phyloP scores from a whole-genome alignment of 768 basidiomycete genomes.

The Atractiella rhizophila region DNA sequence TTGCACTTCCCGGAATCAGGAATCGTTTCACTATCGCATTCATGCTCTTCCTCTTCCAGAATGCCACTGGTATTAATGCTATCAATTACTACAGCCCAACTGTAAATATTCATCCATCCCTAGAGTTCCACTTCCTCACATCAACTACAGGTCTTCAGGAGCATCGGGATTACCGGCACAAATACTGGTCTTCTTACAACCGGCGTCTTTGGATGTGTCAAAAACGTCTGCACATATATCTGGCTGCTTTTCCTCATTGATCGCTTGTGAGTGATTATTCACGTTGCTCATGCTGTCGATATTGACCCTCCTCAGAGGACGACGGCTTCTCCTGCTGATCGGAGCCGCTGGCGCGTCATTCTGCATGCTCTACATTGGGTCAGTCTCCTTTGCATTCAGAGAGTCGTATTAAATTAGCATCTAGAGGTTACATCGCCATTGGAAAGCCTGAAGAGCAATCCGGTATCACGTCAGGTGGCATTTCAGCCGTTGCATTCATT shows the following conservation, averaged over 20 bases:
- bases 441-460: too few species aligned
- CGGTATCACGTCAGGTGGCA: too few species aligned
- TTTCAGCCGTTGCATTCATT: conserved; percentile 18
- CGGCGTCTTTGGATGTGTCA: conserved; percentile 31
- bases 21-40: conserved; percentile 19
- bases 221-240: conserved; percentile 21
- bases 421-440: too few species aligned
- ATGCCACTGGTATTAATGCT: conserved; percentile 24
- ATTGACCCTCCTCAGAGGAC: conserved; percentile 12
- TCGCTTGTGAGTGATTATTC: background rate
- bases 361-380: conserved; percentile 5
- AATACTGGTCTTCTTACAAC: conserved; percentile 13
- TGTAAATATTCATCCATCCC: background rate
- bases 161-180: conserved; percentile 20
- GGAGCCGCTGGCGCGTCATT: conserved; percentile 6
- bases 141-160: conserved; percentile 29
- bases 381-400: too few species aligned
- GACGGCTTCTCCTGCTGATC: conserved; percentile 2
- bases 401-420: too few species aligned
- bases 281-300: background rate
- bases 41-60: conserved; percentile 26
- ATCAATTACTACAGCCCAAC: conserved; percentile 27
- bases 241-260: conserved; percentile 9
- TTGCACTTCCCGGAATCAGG: conserved; percentile 2
- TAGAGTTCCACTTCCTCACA: conserved; percentile 21